These are phyloP conservation scores for Nelumbo lutea DNA, from an alignment of 164 flowering plant genomes.

Conservation along the genomic window DNA sequence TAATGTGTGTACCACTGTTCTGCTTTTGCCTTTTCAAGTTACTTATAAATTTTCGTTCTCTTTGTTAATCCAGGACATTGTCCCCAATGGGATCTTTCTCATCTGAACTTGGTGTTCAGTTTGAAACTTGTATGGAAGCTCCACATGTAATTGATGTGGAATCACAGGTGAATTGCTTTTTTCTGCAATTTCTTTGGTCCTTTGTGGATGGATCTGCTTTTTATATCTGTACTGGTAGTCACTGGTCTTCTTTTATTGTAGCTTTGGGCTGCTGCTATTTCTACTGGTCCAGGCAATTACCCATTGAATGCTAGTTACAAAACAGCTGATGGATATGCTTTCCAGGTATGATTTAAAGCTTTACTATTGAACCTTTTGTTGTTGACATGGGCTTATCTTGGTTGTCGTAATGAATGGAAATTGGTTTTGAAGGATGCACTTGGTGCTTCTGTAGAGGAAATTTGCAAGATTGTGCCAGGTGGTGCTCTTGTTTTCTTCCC, in stretches of 20 bases:
- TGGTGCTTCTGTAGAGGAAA: constrained; percentile 79
- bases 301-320: constrained; percentile 89
- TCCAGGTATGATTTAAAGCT: constrained; percentile 54
- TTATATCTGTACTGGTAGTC: constrained; percentile 1
- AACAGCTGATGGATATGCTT: constrained; percentile 72
- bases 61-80: constrained; percentile 56
- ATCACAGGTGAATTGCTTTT: constrained; percentile 51
- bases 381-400: not conserved
- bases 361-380: not conserved
- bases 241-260: constrained; percentile 20
- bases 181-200: not conserved
- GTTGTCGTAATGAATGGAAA: constrained; percentile 4
- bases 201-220: constrained; percentile 7
- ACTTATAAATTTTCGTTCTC: not conserved
- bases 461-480: constrained; percentile 71
- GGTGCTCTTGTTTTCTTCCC: constrained; percentile 96
- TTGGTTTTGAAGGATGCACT: constrained; percentile 67
- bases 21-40: too few species aligned
- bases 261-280: constrained; percentile 81
- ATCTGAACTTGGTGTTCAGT: constrained; percentile 92
- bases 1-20: too few species aligned
- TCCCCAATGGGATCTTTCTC: constrained; percentile 90
- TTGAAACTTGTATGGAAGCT: constrained; percentile 91
- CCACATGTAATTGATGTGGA: constrained; percentile 91
- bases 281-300: constrained; percentile 68